Evolutionary conservation across 1,284 basidiomycete species (phyloP).

Genomic region (Moesziomyces globuligerus): DNA sequence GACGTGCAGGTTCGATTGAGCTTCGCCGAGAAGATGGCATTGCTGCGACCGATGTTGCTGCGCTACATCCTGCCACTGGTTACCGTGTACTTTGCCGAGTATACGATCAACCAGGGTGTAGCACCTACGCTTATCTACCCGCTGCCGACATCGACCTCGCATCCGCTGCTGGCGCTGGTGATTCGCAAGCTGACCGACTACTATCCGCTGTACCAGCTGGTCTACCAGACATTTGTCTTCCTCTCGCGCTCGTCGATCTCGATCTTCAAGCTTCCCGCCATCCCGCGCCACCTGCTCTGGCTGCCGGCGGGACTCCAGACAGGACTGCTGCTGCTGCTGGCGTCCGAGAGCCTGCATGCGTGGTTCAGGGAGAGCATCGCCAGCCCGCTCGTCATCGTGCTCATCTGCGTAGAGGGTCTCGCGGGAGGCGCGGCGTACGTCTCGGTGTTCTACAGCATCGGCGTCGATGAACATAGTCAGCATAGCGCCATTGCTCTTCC

Average conservation of each 20-base stretch:
- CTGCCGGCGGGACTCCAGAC: constrained; percentile 79
- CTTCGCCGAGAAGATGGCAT: constrained; percentile 58
- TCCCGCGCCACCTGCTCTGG: constrained; percentile 78
- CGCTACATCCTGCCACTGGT: constrained; percentile 63
- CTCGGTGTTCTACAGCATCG: constrained; percentile 61
- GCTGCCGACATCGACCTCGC: constrained; percentile 74
- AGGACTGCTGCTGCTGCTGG: constrained; percentile 73
- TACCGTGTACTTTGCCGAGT: constrained; percentile 65
- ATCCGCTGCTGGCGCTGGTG: constrained; percentile 77
- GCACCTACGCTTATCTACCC: constrained; percentile 91
- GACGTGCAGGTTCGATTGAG: constrained; percentile 28
- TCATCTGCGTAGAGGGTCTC: constrained; percentile 62
- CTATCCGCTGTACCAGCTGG: constrained; percentile 76
- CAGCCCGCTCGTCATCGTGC: constrained; percentile 60
- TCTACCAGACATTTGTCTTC: constrained; percentile 85
- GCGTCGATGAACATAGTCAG: constrained; percentile 29
- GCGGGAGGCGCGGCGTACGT: constrained; percentile 59
- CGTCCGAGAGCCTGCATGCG: constrained; percentile 72
- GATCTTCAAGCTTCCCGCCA: constrained; percentile 79
- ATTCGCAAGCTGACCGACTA: constrained; percentile 90
- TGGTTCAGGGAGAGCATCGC: constrained; percentile 64
- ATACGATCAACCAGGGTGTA: constrained; percentile 66
- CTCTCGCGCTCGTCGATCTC: constrained; percentile 92
- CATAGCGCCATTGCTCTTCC: constrained; percentile 3
- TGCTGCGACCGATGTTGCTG: constrained; percentile 61